phyloP scores from a whole-genome alignment of 2,329 filamentous ascomycete genomes.

The Whalleya microplaca region DNA sequence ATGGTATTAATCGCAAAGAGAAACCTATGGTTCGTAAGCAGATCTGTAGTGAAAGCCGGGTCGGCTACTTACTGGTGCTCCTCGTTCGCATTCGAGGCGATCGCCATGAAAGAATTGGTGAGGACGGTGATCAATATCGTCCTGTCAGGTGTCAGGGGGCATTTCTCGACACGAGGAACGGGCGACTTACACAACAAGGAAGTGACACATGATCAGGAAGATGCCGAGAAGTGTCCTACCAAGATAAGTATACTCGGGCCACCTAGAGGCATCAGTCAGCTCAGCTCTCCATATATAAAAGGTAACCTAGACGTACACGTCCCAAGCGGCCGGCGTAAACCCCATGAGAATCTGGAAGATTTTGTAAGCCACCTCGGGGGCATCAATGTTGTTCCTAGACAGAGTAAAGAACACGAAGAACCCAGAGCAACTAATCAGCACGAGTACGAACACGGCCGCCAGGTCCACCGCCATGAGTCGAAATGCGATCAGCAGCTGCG shows the following conservation, averaged over 20 bases:
- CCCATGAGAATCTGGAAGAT: constrained; percentile 96
- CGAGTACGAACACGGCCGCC: constrained; percentile 80
- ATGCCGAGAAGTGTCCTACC: constrained; percentile 76
- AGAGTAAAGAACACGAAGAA: constrained; percentile 95
- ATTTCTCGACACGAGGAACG: neutral
- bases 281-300: neutral
- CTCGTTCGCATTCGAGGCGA: constrained; percentile 90
- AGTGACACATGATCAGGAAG: constrained; percentile 94
- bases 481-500: constrained; percentile 90
- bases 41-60: neutral
- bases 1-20: constrained; percentile 96
- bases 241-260: constrained; percentile 74
- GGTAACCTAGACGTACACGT: constrained; percentile 59
- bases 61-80: constrained; percentile 70
- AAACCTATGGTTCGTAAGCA: constrained; percentile 54
- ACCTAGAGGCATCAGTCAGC: constrained; percentile 48
- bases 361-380: constrained; percentile 79
- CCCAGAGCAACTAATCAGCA: constrained; percentile 86
- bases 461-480: constrained; percentile 92
- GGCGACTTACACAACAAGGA: constrained; percentile 71
- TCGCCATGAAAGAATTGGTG: constrained; percentile 94
- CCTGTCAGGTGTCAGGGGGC: constrained; percentile 40
- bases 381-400: constrained; percentile 72
- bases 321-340: constrained; percentile 94
- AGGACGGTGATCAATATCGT: constrained; percentile 95